These are phyloP conservation scores for Diaporthe ilicicola DNA, from an alignment of 2,329 filamentous ascomycete species.

Conservation along the genomic window DNA sequence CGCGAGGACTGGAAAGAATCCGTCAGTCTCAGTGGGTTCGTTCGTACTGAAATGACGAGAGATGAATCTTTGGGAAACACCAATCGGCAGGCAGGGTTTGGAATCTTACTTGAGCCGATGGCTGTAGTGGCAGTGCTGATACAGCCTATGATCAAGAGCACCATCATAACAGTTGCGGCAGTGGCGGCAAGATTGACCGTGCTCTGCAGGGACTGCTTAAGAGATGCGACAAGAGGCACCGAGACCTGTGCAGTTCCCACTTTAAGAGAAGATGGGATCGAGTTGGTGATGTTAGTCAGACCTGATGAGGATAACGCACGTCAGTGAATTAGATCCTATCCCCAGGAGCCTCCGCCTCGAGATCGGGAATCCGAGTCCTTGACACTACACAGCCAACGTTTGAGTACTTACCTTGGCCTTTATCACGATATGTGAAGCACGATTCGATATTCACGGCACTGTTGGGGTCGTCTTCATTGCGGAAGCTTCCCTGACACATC, in stretches of 20 bases:
- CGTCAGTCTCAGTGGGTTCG: background rate
- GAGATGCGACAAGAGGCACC: conserved; percentile 35
- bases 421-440: conserved; percentile 33
- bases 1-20: conserved; percentile 20
- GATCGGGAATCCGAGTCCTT: no score
- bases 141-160: conserved; percentile 35
- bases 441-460: conserved; percentile 28
- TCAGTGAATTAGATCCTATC: background rate
- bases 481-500: conserved; percentile 36
- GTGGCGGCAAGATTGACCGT: conserved; percentile 32
- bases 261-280: conserved; percentile 36
- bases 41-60: background rate
- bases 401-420: background rate
- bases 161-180: conserved; percentile 34
- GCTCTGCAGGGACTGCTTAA: conserved; percentile 32
- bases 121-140: conserved; percentile 32
- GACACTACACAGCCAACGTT: background rate
- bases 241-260: conserved; percentile 37
- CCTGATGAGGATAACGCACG: conserved; percentile 16
- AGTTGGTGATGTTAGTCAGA: conserved; percentile 35
- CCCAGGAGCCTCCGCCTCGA: no score
- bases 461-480: conserved; percentile 16
- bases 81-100: no score
- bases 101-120: conserved; percentile 31
- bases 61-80: no score